phyloP scores from a whole-genome alignment of 2,329 filamentous ascomycete genomes.

The Xylariales sp. region DNA sequence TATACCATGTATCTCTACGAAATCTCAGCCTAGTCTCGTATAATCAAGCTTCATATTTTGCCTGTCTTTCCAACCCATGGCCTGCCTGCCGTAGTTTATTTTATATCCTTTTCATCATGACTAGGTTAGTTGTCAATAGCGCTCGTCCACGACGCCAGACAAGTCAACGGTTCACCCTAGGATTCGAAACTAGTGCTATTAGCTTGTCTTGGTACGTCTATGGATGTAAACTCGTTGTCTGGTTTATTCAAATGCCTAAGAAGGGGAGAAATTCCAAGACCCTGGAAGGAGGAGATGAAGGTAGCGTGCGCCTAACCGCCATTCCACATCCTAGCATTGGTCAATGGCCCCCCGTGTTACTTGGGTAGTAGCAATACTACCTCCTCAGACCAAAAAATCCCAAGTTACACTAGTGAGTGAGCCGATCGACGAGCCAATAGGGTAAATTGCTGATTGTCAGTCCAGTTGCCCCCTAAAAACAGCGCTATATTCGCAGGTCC shows the following conservation, averaged over 20 bases:
- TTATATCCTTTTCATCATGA: not conserved
- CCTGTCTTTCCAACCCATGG: not conserved
- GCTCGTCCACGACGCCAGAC: not conserved
- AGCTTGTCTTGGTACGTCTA: not conserved
- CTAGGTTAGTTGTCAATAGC: not conserved
- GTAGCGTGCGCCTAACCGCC: not conserved
- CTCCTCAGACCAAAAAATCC: not conserved
- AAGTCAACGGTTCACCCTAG: not conserved
- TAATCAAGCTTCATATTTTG: too few species aligned
- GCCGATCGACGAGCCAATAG: conserved; percentile 13
- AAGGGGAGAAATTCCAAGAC: too few species aligned
- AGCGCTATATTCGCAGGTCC: not conserved
- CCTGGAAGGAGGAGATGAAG: conserved; percentile 1
- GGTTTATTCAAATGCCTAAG: too few species aligned
- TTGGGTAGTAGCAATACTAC: not conserved
- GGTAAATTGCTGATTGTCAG: conserved; percentile 16
- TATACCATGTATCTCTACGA: too few species aligned
- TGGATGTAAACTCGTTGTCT: not conserved
- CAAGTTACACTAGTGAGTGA: not conserved
- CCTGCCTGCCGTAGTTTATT: too few species aligned
- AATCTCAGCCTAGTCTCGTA: too few species aligned
- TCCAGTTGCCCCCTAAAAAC: not conserved
- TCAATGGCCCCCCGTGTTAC: not conserved
- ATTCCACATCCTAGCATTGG: not conserved
- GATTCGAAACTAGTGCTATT: not conserved